These are phyloP conservation scores for Haplographium delicatum DNA, from an alignment of 495 filamentous ascomycete genomes.

Conservation along the genomic window DNA sequence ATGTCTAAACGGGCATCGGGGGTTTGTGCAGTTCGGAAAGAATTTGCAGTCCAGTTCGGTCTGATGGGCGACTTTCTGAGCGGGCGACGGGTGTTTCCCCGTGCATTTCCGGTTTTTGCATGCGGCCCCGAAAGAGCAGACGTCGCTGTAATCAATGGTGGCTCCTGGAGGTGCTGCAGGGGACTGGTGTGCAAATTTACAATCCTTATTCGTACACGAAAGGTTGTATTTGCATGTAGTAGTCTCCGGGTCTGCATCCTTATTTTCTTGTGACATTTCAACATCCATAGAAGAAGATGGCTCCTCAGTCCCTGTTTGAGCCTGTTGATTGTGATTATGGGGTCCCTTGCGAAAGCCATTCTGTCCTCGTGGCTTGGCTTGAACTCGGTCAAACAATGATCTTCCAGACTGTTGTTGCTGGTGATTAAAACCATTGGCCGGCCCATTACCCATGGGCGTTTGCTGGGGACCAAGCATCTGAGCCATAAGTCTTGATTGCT, in stretches of 20 bases:
- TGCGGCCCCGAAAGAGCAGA: constrained; percentile 78
- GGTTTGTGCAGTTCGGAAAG: constrained; percentile 89
- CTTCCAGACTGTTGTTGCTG: constrained; percentile 42
- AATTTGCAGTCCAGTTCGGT: constrained; percentile 87
- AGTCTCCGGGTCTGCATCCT: constrained; percentile 42
- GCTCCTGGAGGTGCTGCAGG: constrained; percentile 79
- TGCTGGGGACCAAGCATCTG: constrained; percentile 34
- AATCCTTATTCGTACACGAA: constrained; percentile 80
- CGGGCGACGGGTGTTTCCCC: constrained; percentile 87
- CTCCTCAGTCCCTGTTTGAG: constrained; percentile 10
- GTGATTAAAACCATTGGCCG: constrained; percentile 25
- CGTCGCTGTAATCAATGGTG: constrained; percentile 73
- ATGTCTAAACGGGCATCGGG: constrained; percentile 81
- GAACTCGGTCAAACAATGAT: constrained; percentile 75
- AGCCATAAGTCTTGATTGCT: constrained; percentile 83
- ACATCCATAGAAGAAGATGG: constrained; percentile 34
- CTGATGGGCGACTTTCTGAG: constrained; percentile 68
- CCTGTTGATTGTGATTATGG: constrained; percentile 21
- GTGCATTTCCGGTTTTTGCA: constrained; percentile 96
- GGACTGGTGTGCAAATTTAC: constrained; percentile 90
- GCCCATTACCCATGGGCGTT: constrained; percentile 26
- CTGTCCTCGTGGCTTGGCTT: constrained; percentile 34
- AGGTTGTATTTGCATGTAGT: constrained; percentile 82
- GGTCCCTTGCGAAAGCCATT: constrained; percentile 30
- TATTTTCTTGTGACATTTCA: constrained; percentile 44